Evolutionary conservation across 768 basidiomycete species (phyloP).

Genomic region (Rhodotorula taiwanensis): DNA sequence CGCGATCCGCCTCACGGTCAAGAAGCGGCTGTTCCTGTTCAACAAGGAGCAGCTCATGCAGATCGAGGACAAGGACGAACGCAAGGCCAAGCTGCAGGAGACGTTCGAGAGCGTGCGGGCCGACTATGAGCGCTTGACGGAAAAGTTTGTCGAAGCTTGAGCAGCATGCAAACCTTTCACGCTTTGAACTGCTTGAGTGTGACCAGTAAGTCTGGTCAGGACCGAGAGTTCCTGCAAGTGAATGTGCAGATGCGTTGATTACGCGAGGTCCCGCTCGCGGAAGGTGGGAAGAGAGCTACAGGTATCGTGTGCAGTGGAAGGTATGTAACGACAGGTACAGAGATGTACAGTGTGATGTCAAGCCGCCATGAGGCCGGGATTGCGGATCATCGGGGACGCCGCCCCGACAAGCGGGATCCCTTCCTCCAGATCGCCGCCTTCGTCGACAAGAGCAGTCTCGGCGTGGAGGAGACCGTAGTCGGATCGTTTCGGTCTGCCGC

Average conservation of each 20-base stretch:
- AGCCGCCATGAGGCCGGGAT: neutral
- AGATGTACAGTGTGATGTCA: neutral
- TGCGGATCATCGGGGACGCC: conserved; percentile 6
- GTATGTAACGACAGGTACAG: too few species aligned
- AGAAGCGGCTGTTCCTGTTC: conserved; percentile 88
- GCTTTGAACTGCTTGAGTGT: too few species aligned
- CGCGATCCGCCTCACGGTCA: conserved; percentile 73
- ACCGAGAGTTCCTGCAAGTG: too few species aligned
- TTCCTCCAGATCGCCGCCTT: conserved; percentile 9
- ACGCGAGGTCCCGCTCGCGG: too few species aligned
- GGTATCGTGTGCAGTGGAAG: too few species aligned
- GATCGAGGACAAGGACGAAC: conserved; percentile 68
- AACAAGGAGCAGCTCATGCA: conserved; percentile 69
- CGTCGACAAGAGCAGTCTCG: neutral
- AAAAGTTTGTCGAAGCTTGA: conserved; percentile 17
- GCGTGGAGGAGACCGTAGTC: conserved; percentile 28
- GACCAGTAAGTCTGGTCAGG: too few species aligned
- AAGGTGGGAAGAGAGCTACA: too few species aligned
- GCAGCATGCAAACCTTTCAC: too few species aligned
- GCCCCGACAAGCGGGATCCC: conserved; percentile 6
- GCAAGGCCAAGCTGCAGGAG: conserved; percentile 81
- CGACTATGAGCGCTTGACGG: conserved; percentile 76
- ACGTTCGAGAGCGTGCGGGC: conserved; percentile 80
- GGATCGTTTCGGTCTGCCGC: conserved; percentile 8
- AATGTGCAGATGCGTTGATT: too few species aligned